These are phyloP conservation scores for Tulasnella calospora DNA, from an alignment of 768 basidiomycete species.

Conservation along the genomic window DNA sequence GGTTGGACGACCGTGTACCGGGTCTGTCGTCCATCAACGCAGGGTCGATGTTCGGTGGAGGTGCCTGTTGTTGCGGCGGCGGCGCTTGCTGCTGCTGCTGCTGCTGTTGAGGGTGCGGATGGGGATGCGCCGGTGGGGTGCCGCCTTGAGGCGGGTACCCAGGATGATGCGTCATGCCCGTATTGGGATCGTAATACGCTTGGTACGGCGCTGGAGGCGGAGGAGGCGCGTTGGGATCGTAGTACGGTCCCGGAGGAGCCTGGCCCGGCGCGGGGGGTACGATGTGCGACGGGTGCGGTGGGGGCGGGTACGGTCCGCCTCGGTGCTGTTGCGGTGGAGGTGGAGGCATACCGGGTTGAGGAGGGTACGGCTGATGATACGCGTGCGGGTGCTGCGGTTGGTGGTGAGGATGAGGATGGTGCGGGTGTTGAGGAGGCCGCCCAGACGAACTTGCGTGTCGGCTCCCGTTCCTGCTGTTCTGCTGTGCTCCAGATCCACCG, in stretches of 20 bases:
- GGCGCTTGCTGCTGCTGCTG: background rate
- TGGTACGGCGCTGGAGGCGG: background rate
- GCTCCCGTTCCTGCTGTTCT: background rate
- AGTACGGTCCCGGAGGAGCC: background rate
- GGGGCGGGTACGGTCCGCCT: background rate
- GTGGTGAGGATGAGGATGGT: background rate
- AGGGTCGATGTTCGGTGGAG: constrained; percentile 1
- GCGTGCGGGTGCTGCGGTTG: background rate
- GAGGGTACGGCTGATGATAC: constrained; percentile 6
- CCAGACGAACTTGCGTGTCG: background rate
- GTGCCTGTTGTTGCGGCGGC: background rate
- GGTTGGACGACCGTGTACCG: background rate
- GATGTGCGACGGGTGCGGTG: background rate
- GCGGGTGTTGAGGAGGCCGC: background rate
- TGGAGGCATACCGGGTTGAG: background rate
- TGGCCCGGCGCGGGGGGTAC: background rate
- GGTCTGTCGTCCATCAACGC: background rate
- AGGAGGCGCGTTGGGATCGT: background rate
- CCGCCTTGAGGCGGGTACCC: background rate
- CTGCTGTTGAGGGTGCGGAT: background rate
- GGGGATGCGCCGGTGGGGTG: background rate
- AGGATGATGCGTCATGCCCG: background rate
- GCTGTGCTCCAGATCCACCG: background rate
- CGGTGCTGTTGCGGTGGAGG: constrained; percentile 1
- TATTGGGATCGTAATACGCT: background rate